Evolutionary conservation across 1,284 basidiomycete species (phyloP).

Genomic region (Ceratobasidium sp.): DNA sequence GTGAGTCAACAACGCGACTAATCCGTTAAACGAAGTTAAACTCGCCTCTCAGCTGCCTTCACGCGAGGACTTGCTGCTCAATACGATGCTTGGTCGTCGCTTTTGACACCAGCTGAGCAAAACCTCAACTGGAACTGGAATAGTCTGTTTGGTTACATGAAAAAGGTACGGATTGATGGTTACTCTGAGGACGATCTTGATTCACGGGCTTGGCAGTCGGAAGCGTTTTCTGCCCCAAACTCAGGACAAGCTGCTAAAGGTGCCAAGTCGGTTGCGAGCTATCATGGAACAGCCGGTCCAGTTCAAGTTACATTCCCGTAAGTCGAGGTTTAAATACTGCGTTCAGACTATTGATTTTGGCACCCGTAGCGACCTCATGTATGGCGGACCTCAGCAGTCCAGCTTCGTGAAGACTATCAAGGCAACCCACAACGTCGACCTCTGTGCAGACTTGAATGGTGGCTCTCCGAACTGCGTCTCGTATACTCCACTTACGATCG

Average conservation of each 20-base stretch:
- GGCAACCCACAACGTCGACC: slow-evolving; percentile 52
- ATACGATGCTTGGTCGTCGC: slow-evolving; percentile 68
- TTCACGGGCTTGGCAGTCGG: slow-evolving; percentile 56
- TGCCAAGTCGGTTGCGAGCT: slow-evolving; percentile 60
- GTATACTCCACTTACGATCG: slow-evolving; percentile 62
- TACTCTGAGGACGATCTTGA: neutral
- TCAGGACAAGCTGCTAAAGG: slow-evolving; percentile 64
- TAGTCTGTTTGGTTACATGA: slow-evolving; percentile 65
- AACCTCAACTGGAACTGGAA: slow-evolving; percentile 68
- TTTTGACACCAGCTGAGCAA: slow-evolving; percentile 65
- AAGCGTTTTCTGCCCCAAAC: slow-evolving; percentile 69
- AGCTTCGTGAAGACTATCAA: slow-evolving; percentile 65
- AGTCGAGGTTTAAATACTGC: slow-evolving; percentile 34
- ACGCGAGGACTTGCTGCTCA: slow-evolving; percentile 69
- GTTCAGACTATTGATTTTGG: slow-evolving; percentile 44
- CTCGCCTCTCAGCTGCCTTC: neutral
- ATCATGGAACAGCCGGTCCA: slow-evolving; percentile 69
- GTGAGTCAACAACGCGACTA: slow-evolving; percentile 57
- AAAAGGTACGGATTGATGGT: slow-evolving; percentile 59
- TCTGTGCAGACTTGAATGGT: slow-evolving; percentile 68
- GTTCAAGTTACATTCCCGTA: slow-evolving; percentile 63
- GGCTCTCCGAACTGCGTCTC: slow-evolving; percentile 70
- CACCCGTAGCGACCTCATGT: slow-evolving; percentile 65
- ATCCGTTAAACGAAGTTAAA: neutral
- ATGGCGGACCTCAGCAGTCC: slow-evolving; percentile 67